Evolutionary conservation across 345 rosid species (phyloP).

Genomic region (Rhizophora mangle): DNA sequence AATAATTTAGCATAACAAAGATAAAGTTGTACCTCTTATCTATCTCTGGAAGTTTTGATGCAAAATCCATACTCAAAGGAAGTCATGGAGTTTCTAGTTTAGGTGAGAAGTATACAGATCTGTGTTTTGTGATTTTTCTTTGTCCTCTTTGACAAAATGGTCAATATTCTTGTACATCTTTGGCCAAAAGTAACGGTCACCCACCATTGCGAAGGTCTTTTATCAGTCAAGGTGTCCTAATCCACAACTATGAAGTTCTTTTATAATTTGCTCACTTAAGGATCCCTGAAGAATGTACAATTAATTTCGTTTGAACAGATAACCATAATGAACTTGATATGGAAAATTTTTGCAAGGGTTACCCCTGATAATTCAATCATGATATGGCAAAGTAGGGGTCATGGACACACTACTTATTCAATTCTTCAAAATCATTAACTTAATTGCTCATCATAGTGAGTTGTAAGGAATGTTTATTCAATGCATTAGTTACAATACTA

Average conservation of each 20-base stretch:
- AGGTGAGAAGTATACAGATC: neutral
- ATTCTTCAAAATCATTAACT: slow-evolving; percentile 9
- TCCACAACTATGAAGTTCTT: slow-evolving; percentile 12
- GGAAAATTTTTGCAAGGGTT: neutral
- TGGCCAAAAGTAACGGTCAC: neutral
- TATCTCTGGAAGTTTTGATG: neutral
- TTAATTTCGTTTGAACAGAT: slow-evolving; percentile 2
- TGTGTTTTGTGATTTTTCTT: neutral
- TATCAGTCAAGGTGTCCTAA: slow-evolving; percentile 7
- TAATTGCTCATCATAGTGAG: slow-evolving; percentile 2
- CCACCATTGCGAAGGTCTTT: slow-evolving; percentile 4
- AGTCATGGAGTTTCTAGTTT: neutral
- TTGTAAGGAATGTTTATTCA: neutral
- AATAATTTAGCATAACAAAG: neutral
- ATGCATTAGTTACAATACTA: neutral
- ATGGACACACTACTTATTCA: neutral
- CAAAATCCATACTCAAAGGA: neutral
- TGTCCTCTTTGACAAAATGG: neutral
- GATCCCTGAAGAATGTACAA: slow-evolving; percentile 7
- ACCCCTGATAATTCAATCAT: neutral
- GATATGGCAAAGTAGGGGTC: slow-evolving; percentile 9
- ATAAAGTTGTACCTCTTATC: neutral
- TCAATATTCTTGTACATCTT: neutral
- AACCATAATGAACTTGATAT: slow-evolving; percentile 2
- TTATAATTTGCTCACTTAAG: neutral